Base-by-base conservation (phyloP, 352 stramenopile genomes). In the Phytophthora lateralis region DNA sequence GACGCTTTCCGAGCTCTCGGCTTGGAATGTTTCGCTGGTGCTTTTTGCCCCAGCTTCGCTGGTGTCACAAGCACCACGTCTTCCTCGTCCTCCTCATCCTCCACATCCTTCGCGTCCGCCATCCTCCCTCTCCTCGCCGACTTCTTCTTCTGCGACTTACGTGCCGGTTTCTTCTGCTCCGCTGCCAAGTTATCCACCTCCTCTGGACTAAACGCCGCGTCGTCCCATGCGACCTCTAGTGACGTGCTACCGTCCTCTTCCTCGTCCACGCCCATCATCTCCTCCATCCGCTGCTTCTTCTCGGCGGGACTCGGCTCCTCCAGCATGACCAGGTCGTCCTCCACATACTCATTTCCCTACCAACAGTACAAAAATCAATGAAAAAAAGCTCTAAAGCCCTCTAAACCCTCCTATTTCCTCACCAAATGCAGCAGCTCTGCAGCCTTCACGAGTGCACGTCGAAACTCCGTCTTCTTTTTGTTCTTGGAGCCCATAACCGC, bases 391-490 rank as follows among this genome's bases (percentile, higher is more conserved):
- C 72, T 45, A 52, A 44, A 44, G 26, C 15, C 37, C 10, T 14
- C 0, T 37, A 38, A 41, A 6, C 15, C 15, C 15, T 41, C 12
- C 35, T 41, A 41, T n/a, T 41, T 24, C 17, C 17, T 2, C 15
- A 85, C 76, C 71, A 82, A 63, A 44, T 88, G 78, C 52, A 86
- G 50, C 38, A 88, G 42, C 30, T 76, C 42, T 10, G 56, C 24
- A 4, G 75, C 76, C 35, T 79, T 75, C 6, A 51, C n/a, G 0
- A 83, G 38, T 21, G 78, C 76, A 6, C 71, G 60, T 2, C 47
- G 53, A 41, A 88, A 83, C 29, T 74, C 57, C 14, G 56, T 32
- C 35, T 61, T 74, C 60, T 79, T 77, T 30, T 62, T 68, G 15
- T 32, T 55, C 14, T 66, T 67, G 30, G 51, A 63, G 17, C 65